These are phyloP conservation scores for Nakaseomyces kungkrabaensis DNA, from an alignment of 1,139 yeast species.

Conservation along the genomic window DNA sequence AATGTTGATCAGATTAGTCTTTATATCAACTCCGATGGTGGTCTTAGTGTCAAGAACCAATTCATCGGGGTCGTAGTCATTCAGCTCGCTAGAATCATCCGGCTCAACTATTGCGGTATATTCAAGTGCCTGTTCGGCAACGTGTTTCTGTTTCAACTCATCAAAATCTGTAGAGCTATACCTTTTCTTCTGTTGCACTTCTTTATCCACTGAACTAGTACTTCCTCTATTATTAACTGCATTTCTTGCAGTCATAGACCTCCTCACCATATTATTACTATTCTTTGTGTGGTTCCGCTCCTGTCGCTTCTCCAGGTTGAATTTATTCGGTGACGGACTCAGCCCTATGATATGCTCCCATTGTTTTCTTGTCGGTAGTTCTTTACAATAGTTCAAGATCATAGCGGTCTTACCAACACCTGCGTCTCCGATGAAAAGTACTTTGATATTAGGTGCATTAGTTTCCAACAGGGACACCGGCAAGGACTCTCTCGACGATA, in stretches of 20 bases:
- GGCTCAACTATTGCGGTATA: background rate
- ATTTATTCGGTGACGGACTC: slow-evolving; percentile 1
- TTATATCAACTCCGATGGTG: slow-evolving; percentile 58
- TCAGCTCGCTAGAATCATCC: slow-evolving; percentile 2
- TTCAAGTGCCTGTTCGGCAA: background rate
- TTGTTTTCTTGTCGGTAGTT: slow-evolving; percentile 24
- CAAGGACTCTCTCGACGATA: slow-evolving; percentile 12
- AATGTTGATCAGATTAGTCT: slow-evolving; percentile 50
- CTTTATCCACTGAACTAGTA: slow-evolving; percentile 7
- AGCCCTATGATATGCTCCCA: slow-evolving; percentile 9
- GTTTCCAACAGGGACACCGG: slow-evolving; percentile 1
- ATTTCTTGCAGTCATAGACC: slow-evolving; percentile 2
- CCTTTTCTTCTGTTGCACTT: slow-evolving; percentile 22
- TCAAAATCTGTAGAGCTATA: slow-evolving; percentile 29
- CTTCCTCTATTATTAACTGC: slow-evolving; percentile 2
- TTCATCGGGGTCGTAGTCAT: slow-evolving; percentile 14
- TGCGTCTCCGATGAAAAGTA: slow-evolving; percentile 34
- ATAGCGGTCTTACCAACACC: slow-evolving; percentile 38
- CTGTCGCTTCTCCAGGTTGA: background rate
- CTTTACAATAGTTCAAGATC: slow-evolving; percentile 34
- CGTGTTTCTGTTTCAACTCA: slow-evolving; percentile 7
- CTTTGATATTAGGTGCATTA: slow-evolving; percentile 27
- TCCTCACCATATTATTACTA: background rate
- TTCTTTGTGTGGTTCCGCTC: background rate
- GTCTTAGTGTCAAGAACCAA: slow-evolving; percentile 28